Evolutionary conservation across 2,329 filamentous ascomycete species (phyloP).

Genomic region (Gremmenia infestans): DNA sequence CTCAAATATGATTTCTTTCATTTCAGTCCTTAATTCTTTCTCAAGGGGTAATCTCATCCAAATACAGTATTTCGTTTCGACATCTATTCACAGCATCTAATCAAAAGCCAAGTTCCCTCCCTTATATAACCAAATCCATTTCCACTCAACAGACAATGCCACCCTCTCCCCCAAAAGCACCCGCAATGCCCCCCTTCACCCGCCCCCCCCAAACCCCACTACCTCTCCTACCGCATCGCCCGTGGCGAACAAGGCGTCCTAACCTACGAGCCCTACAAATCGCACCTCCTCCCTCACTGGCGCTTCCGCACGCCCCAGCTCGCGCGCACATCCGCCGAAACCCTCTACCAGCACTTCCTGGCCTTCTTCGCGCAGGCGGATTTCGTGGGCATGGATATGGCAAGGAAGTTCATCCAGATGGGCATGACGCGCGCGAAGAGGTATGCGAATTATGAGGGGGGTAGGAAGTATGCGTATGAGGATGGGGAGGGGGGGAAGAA

Average conservation of each 20-base stretch:
- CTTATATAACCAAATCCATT: too few relatives aligned
- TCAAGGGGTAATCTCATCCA: too few relatives aligned
- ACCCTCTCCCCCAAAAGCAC: background rate
- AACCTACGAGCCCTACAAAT: constrained; percentile 61
- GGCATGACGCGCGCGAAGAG: constrained; percentile 57
- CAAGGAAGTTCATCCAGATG: constrained; percentile 61
- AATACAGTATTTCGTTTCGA: too few relatives aligned
- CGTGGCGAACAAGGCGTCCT: constrained; percentile 58
- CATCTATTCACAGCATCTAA: too few relatives aligned
- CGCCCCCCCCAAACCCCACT: constrained; percentile 29
- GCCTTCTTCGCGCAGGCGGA: constrained; percentile 46
- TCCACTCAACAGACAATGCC: background rate
- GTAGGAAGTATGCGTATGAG: constrained; percentile 44
- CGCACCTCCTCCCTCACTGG: constrained; percentile 53
- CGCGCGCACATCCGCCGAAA: constrained; percentile 44
- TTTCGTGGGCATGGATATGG: constrained; percentile 62
- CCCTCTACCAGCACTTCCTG: constrained; percentile 46
- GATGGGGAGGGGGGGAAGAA: constrained; percentile 32
- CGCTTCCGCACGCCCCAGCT: constrained; percentile 50
- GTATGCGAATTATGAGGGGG: constrained; percentile 52
- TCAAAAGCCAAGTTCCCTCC: too few relatives aligned
- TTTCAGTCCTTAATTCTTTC: too few relatives aligned
- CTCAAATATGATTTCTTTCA: too few relatives aligned
- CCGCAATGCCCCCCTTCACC: constrained; percentile 16
- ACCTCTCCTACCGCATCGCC: constrained; percentile 51